A percentile compares a stretch with the other conserved stretches of the same genome.
Evolutionary conservation across 78 protist species (phyloP).

Genomic region (Dictyostelium purpureum): DNA sequence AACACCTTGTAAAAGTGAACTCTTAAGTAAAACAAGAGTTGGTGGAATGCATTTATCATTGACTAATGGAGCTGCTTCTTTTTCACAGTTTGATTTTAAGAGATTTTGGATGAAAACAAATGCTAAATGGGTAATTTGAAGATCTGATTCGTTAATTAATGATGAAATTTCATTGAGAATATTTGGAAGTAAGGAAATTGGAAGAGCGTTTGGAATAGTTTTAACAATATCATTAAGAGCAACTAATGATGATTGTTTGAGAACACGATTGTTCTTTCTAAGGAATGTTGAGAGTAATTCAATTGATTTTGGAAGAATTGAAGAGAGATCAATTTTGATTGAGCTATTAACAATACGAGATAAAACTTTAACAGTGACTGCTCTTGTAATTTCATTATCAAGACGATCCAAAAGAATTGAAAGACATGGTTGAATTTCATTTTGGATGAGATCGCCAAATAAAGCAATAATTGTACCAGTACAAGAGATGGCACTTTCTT

Average conservation of each 20-base stretch:
- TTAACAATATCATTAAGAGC: conserved; percentile 48
- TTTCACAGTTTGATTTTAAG: not conserved
- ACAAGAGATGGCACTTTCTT: conserved; percentile 90
- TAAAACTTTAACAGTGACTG: conserved; percentile 78
- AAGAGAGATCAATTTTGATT: conserved; percentile 42
- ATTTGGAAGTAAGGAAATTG: not conserved
- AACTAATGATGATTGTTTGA: conserved; percentile 64
- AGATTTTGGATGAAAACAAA: conserved; percentile 50
- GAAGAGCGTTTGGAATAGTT: not conserved
- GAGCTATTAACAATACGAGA: conserved; percentile 25
- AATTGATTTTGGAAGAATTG: conserved; percentile 21
- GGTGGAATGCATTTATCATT: conserved; percentile 73
- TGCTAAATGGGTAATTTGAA: conserved; percentile 85
- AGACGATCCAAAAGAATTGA: conserved; percentile 86
- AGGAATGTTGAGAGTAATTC: conserved; percentile 58
- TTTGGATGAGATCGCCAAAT: conserved; percentile 79
- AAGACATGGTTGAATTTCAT: conserved; percentile 22
- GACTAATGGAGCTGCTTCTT: not conserved
- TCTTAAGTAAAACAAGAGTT: conserved; percentile 54
- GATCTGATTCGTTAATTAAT: conserved; percentile 83
- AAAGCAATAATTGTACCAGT: conserved; percentile 81
- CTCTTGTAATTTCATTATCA: conserved; percentile 93
- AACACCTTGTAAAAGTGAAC: conserved; percentile 91
- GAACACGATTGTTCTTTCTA: conserved; percentile 73
- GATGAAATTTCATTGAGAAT: conserved; percentile 39